Evolutionary conservation across 495 filamentous ascomycete genomes (phyloP), one percentile per base, ranked within the genome.

Genomic region (Xylaria palmicola): DNA sequence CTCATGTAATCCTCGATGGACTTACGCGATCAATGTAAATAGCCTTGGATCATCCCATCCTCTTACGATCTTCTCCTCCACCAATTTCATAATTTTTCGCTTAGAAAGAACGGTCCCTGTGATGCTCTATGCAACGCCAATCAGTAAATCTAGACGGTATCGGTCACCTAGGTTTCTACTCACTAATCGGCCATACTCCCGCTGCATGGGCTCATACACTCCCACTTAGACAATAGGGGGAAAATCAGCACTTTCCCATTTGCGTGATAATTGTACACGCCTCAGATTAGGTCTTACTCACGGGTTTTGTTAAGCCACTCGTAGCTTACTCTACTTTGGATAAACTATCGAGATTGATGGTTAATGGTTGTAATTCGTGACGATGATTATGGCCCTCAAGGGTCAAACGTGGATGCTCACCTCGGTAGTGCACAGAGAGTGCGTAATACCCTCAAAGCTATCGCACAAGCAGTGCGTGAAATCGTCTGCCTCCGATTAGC

Each of bases 401-500:
- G 34, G 34, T 37, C 7, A 8, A 37, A 45, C 26, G 19, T 8
- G 13, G 29, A 9, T 4, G 15, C 55, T 30, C 15, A 58, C 55
- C 55, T 93, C 90, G 0, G 87, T 90, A 1, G 90, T 93, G 70
- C 90, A 94, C 32, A 94, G 77, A 3, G 87, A 91, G 72, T 93
- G 90, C 1, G 90, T 86, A 66, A 94, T 92, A 26, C 78, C 79
- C 71, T 94, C 90, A 55, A 91, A 87, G 59, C 85, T 86, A 81
- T 92, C 90, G 60, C 86, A 90, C n/a, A 93, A 77, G 60, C 88
- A 87, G 68, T 93, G 90, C 0, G 90, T 89, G 68, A 93, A 91
- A 39, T 60, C 56, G 24, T n/a, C n/a, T n/a, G n/a, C n/a, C n/a
- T n/a, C n/a, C n/a, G n/a, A n/a, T n/a, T n/a, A n/a, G n/a, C n/a